Conservation (phyloP, 306 rosid species). For the Boehmeria nivea region DNA sequence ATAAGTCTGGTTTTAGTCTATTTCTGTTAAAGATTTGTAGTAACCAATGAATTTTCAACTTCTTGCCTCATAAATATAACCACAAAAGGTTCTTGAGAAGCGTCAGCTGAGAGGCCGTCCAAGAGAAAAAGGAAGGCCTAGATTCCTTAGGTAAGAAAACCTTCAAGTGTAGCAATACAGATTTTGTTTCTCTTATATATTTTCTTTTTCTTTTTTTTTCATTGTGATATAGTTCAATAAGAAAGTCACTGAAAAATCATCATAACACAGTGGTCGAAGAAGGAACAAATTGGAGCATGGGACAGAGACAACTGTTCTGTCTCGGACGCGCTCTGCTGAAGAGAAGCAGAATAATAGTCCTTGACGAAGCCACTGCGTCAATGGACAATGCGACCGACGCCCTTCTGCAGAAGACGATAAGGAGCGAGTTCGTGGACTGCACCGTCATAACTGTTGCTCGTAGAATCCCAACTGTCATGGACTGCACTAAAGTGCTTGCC, state of each 20-base stretch:
- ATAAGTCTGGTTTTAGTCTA: no score
- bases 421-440: constrained; percentile 22
- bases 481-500: constrained; percentile 26
- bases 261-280: constrained; percentile 18
- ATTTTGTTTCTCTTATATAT: background rate
- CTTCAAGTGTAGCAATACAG: background rate
- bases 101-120: constrained; percentile 25
- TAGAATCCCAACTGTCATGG: constrained; percentile 35
- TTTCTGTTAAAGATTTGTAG: no score
- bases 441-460: constrained; percentile 32
- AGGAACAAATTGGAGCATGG: constrained; percentile 36
- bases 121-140: constrained; percentile 20
- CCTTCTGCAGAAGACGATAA: constrained; percentile 22
- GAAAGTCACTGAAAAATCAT: background rate
- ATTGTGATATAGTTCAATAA: no score
- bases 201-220: background rate
- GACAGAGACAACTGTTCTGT: constrained; percentile 29
- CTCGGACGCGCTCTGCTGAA: constrained; percentile 26
- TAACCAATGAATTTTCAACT: no score
- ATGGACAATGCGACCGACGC: constrained; percentile 31
- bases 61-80: background rate
- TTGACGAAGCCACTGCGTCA: constrained; percentile 34
- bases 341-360: constrained; percentile 25
- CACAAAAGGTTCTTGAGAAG: constrained; percentile 22
- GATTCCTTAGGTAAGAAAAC: constrained; percentile 23